Base-by-base conservation (phyloP, 1,139 yeast species). In the Scheffersomyces titani region DNA sequence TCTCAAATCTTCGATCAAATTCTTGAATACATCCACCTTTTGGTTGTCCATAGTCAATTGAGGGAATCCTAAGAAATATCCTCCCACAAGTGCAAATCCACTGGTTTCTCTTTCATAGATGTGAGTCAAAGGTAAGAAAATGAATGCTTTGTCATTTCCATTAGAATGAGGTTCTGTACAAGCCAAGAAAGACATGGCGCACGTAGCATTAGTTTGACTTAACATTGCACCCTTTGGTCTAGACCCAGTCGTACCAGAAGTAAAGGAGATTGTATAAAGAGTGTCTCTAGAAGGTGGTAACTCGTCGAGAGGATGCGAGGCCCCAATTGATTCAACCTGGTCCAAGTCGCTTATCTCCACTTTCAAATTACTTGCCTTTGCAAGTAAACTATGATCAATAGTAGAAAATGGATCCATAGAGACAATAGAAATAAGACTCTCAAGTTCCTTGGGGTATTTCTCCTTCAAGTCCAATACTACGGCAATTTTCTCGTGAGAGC, bases 41-140 rank as follows among this genome's bases (percentile, higher is more conserved):
- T 56, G 19, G 49, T 49, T 45, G 40, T 48, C 49, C 44, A 52
- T 52, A 5, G 54, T 22, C 30, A 78, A 63, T 58, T 74, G 78
- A 3, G 85, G 84, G 63, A 77, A 80, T 0, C 82, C 84, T 57
- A 79, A 68, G 36, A 71, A 65, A 56, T 72, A 78, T 52, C 84
- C 84, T 59, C 67, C 61, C 18, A 68, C 59, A 50, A 76, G 59
- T 7, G 69, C 72, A 58, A 68, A 67, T 1, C 73, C 72, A 49
- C 70, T 62, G 48, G 72, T 71, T 62, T 73, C 72, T 59, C 81
- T 66, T 63, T 77, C 81, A 58, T 69, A 77, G 44, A 77, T 76
- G 60, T 77, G 82, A n/a, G 80, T 78, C 60, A 76, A 69, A 0
- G 81, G 81, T 52, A 76, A 64, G 57, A 70, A 75, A 9, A 68